A percentile compares a stretch with the other conserved stretches of the same genome.
Evolutionary conservation across 495 filamentous ascomycete species (phyloP).

Genomic region (Delitschia confertaspora): DNA sequence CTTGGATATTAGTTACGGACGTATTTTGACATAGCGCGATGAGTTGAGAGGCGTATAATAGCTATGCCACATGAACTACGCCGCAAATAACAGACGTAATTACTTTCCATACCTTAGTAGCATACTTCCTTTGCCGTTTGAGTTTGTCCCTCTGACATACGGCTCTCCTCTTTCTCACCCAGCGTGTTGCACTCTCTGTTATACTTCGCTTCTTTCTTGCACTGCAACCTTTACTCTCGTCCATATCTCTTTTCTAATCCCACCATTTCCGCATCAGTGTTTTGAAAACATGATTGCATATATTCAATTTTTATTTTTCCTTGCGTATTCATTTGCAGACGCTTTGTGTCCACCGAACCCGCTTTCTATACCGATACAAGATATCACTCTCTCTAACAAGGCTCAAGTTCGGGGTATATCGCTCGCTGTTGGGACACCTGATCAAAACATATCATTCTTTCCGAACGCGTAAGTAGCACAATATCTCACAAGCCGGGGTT

Average conservation of each 20-base stretch:
- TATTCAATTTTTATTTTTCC: background rate
- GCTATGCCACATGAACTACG: too few species aligned
- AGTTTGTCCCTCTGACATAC: too few species aligned
- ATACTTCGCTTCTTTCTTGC: background rate
- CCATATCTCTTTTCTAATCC: background rate
- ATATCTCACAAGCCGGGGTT: background rate
- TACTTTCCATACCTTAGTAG: too few species aligned
- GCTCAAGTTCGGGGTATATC: slow-evolving; percentile 2
- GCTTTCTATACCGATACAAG: background rate
- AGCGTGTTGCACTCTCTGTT: background rate
- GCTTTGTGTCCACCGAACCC: background rate
- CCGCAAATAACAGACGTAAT: too few species aligned
- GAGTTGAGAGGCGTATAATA: too few species aligned
- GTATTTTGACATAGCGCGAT: too few species aligned
- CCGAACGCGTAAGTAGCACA: slow-evolving; percentile 1
- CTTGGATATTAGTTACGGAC: too few species aligned
- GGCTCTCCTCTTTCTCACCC: background rate
- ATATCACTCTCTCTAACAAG: background rate
- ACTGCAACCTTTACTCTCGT: background rate
- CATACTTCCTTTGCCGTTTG: too few species aligned
- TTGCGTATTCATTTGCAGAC: background rate
- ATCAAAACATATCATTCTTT: slow-evolving; percentile 5
- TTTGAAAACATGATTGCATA: background rate
- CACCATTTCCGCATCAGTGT: background rate
- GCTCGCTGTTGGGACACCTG: too few species aligned